Base-by-base conservation (phyloP, 2,329 filamentous ascomycete species). In the Xylariaceae sp. region DNA sequence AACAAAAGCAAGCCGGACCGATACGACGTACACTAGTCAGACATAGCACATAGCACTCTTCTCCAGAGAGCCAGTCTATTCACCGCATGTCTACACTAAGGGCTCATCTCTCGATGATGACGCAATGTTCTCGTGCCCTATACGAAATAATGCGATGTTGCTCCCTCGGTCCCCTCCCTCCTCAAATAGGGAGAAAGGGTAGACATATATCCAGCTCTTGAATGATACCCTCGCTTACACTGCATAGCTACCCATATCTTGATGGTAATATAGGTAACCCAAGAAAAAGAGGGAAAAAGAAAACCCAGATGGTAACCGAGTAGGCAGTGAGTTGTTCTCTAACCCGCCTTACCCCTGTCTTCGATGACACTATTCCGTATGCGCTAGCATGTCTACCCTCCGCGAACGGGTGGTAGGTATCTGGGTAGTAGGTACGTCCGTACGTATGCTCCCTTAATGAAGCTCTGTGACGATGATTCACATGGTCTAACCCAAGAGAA, bases 41-140 rank as follows among this genome's bases (percentile, higher is more conserved):
- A 37, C 4, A 37, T 6, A 43, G 34, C 45, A 31, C 42, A 49
- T 34, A 30, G 35, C 47, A 48, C 39, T 34, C 44, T 11, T 57
- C n/a, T 43, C 3, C 27, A 19, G 54, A 43, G 31, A 45, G 41
- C 19, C 19, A 41, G 41, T 30, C 41, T 47, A 19, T 30, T 51
- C 50, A 37, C 27, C 34, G 47, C 6, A 11, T 40, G 47, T 40
- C 50, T 32, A 19, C 19, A 19, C 19, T 19, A 34, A 31, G 35
- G 41, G n/a, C 40, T 52, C 37, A 4, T 44, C n/a, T 9, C 44
- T 57, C 51, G 57, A 19, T 19, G 58, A 60, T 56, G 59, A 44
- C 41, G 29, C 42, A 55, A 49, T 34, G n/a, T 57, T 60, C 52
- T 57, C 56, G 56, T 60, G 45, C 40, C 26, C 46, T 52, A 35